Base-by-base conservation (phyloP, 345 rosid species). In the Streptanthus diversifolius region DNA sequence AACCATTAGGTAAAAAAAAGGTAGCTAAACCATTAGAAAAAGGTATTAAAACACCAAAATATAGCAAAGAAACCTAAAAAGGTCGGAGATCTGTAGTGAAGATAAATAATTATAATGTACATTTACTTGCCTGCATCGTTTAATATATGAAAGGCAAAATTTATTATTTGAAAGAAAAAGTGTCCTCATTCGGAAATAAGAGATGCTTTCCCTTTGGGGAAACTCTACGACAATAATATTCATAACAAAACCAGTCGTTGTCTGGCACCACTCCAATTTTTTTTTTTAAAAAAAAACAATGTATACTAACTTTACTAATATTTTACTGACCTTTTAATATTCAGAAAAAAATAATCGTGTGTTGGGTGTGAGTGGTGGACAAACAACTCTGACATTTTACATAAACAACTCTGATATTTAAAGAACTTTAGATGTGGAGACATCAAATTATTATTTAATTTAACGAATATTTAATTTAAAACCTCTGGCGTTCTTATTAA, bases 301-400 rank as follows among this genome's bases (percentile, higher is more conserved):
- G 35, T 61, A 53, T 61, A 59, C 51, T 67, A 67, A 35, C 17
- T 76, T 63, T 63, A 44, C 70, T 47, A 61, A 47, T 76, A 27
- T 22, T 44, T 63, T 76, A 76, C 63, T 45, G 45, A 36, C 58
- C 11, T 63, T 25, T 48, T 32, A 48, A 55, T 63, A 35, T 54
- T 63, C 29, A 1, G 9, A 11, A 36, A 56, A 29, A 40, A 44
- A 63, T 70, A 77, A 56, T 77, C 39, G 72, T 70, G 10, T 71
- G 80, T 77, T 77, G 72, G 80, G 63, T 63, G 80, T 77, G 80
- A 77, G 80, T 77, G 80, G 80, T 77, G 68, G 76, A 77, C 76
- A 70, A 77, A 77, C 67, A 71, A 71, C 72, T 71, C 80, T 48
- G 80, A 70, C 80, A 77, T 64, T 77, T 61, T 48, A 11, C 41